These are phyloP conservation scores for Curvularia sp. DNA, from an alignment of 2,329 filamentous ascomycete genomes.

Conservation along the genomic window DNA sequence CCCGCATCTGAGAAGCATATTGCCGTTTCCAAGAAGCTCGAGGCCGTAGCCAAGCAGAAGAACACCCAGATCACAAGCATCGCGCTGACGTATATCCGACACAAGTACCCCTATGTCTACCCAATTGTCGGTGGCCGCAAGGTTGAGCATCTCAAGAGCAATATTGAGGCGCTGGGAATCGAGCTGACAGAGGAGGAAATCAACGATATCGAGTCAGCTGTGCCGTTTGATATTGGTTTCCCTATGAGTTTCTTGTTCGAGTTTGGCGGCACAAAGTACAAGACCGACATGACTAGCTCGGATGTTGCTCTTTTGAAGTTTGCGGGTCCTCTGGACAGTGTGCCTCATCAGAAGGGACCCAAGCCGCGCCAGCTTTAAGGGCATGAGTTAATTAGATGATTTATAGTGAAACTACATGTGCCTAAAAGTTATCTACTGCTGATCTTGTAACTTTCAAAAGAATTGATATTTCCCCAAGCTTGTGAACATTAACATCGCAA, in stretches of 20 bases:
- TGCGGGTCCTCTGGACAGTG: constrained; percentile 38
- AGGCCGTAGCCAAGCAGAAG: constrained; percentile 65
- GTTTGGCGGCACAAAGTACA: constrained; percentile 37
- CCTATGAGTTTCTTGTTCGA: constrained; percentile 56
- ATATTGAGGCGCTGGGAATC: constrained; percentile 63
- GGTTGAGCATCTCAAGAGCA: constrained; percentile 71
- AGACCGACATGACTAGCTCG: constrained; percentile 34
- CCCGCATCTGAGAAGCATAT: constrained; percentile 58
- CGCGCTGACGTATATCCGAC: constrained; percentile 75
- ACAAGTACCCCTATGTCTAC: constrained; percentile 75
- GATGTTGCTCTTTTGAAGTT: constrained; percentile 40
- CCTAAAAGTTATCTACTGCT: neutral
- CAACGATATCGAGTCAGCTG: constrained; percentile 60
- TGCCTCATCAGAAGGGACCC: constrained; percentile 31
- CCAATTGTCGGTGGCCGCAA: constrained; percentile 78
- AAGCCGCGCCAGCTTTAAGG: constrained; percentile 39
- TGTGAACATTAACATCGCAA: neutral
- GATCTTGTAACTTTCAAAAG: no score
- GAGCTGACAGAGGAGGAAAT: constrained; percentile 61
- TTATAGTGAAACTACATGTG: no score
- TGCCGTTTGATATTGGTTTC: constrained; percentile 63
- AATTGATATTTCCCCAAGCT: neutral
- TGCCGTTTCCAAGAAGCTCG: constrained; percentile 63
- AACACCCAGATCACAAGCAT: constrained; percentile 64
- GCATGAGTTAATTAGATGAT: constrained; percentile 14